phyloP scores from a whole-genome alignment of 495 filamentous ascomycete species.

The Niebla homalea region DNA sequence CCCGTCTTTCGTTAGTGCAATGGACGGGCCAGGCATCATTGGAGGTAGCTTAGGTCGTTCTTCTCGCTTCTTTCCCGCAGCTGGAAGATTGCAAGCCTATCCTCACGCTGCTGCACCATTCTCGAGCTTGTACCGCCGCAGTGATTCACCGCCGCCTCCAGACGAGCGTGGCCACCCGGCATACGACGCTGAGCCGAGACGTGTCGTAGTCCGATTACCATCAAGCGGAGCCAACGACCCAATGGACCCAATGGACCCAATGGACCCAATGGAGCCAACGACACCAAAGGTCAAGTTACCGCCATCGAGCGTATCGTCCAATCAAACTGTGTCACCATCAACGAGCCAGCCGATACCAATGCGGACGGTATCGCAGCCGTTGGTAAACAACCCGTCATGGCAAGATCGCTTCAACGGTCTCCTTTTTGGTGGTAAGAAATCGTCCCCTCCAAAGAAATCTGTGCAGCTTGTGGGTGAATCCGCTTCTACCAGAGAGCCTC shows the following conservation, averaged over 20 bases:
- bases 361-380: slow-evolving; percentile 18
- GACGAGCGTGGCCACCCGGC: slow-evolving; percentile 59
- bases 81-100: slow-evolving; percentile 17
- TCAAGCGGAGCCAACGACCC: slow-evolving; percentile 28
- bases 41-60: slow-evolving; percentile 32
- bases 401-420: slow-evolving; percentile 64
- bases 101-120: slow-evolving; percentile 9
- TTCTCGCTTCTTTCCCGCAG: slow-evolving; percentile 60
- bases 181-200: slow-evolving; percentile 48
- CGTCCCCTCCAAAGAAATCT: slow-evolving; percentile 36
- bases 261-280: slow-evolving; percentile 21
- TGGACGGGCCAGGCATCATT: slow-evolving; percentile 1
- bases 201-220: slow-evolving; percentile 58
- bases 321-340: slow-evolving; percentile 9
- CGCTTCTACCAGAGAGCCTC: slow-evolving; percentile 45
- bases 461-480: slow-evolving; percentile 34
- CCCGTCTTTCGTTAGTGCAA: slow-evolving; percentile 6
- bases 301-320: slow-evolving; percentile 28
- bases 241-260: slow-evolving; percentile 24
- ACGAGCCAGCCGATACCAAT: slow-evolving; percentile 8
- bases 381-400: slow-evolving; percentile 40
- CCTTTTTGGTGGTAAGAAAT: slow-evolving; percentile 44
- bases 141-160: slow-evolving; percentile 58
- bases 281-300: slow-evolving; percentile 58
- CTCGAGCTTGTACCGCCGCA: slow-evolving; percentile 19